These are phyloP conservation scores for Podospora pseudopauciseta DNA, from an alignment of 495 filamentous ascomycete genomes.

Conservation along the genomic window DNA sequence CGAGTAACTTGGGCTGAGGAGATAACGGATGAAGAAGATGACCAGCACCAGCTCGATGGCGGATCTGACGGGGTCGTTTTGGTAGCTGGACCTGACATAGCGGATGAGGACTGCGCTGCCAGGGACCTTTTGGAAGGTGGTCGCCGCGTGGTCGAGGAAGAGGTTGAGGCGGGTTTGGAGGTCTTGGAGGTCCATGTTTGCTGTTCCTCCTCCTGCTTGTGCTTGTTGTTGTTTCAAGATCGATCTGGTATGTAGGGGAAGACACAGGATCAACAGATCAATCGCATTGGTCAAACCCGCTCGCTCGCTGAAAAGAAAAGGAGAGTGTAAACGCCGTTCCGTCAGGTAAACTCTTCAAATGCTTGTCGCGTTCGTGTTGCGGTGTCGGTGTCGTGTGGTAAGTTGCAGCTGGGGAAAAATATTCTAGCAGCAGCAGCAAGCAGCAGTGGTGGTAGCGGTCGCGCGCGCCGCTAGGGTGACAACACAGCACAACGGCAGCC, in stretches of 20 bases:
- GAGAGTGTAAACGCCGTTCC: too few relatives aligned
- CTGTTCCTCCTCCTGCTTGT: too few relatives aligned
- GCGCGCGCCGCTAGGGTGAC: background rate
- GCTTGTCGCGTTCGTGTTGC: too few relatives aligned
- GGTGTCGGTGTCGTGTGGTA: background rate
- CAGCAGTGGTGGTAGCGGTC: background rate
- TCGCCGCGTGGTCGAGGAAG: slow-evolving; percentile 61
- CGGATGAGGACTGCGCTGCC: slow-evolving; percentile 91
- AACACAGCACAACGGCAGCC: background rate
- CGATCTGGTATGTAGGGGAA: too few relatives aligned
- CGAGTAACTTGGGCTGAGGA: slow-evolving; percentile 85
- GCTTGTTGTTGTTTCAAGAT: background rate
- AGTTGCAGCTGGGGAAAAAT: background rate
- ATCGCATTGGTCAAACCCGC: too few relatives aligned
- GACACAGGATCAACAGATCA: too few relatives aligned
- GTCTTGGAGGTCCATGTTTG: slow-evolving; percentile 76
- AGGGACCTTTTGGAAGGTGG: slow-evolving; percentile 80
- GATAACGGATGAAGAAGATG: slow-evolving; percentile 90
- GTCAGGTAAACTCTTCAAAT: too few relatives aligned
- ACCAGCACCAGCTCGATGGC: slow-evolving; percentile 93
- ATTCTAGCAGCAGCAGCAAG: background rate
- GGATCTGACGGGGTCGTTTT: slow-evolving; percentile 90
- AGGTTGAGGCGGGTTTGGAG: slow-evolving; percentile 65
- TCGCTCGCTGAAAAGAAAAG: too few relatives aligned
- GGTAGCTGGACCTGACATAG: slow-evolving; percentile 94